Conservation (phyloP, 2,329 filamentous ascomycete genomes). For the Diaporthe sp. region DNA sequence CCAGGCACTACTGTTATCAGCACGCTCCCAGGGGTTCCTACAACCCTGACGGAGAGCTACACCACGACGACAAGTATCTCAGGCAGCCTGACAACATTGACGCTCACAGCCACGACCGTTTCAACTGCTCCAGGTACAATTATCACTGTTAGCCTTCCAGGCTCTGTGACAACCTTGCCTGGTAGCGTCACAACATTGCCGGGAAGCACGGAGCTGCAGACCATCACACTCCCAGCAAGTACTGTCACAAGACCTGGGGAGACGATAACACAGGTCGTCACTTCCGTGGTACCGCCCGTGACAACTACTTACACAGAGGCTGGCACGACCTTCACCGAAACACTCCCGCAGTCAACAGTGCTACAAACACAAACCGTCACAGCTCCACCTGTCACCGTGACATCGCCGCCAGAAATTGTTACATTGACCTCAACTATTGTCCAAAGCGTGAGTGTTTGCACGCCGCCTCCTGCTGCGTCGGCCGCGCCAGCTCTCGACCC, state of each 20-base stretch:
- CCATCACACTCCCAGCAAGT: conserved; percentile 28
- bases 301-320: conserved; percentile 20
- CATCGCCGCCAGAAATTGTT: conserved; percentile 44
- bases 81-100: conserved; percentile 29
- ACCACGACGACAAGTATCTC: conserved; percentile 38
- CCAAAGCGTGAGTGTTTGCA: conserved; percentile 56
- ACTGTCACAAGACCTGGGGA: conserved; percentile 41
- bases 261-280: conserved; percentile 31
- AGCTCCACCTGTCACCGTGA: conserved; percentile 45
- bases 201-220: conserved; percentile 31
- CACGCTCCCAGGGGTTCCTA: conserved; percentile 16
- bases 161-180: conserved; percentile 43
- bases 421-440: conserved; percentile 53
- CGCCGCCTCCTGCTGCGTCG: conserved; percentile 57
- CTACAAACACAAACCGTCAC: conserved; percentile 37
- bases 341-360: conserved; percentile 2
- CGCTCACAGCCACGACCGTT: conserved; percentile 39
- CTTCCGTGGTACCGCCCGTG: conserved; percentile 42
- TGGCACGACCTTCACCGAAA: conserved; percentile 18
- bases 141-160: conserved; percentile 39
- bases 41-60: conserved; percentile 40
- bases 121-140: conserved; percentile 31
- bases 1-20: conserved; percentile 1
- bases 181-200: conserved; percentile 28
- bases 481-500: conserved; percentile 48